Conservation (phyloP, 352 stramenopile species). For the Globisporangium carolinianum region DNA sequence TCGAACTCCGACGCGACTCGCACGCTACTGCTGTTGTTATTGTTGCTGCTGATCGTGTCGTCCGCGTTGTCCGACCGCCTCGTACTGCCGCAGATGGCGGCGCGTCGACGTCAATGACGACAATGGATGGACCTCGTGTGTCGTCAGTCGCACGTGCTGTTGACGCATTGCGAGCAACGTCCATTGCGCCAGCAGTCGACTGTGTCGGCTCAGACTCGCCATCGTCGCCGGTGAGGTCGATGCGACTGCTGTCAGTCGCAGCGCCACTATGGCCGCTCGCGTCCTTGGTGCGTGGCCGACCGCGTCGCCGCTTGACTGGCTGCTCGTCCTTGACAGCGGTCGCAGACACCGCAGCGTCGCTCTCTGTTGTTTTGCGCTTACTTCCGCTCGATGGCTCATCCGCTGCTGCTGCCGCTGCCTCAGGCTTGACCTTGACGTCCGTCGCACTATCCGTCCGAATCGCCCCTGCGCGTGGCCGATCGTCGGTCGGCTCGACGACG, state of each 20-base stretch:
- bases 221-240: conserved; percentile 22
- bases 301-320: conserved; percentile 20
- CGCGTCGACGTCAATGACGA: not conserved
- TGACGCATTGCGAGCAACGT: not conserved
- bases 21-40: not conserved
- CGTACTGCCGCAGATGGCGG: not conserved
- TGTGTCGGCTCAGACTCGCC: not conserved
- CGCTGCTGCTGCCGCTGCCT: not conserved
- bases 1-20: too few species aligned
- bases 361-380: conserved; percentile 25
- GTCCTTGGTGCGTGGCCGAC: conserved; percentile 6
- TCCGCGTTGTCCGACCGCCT: not conserved
- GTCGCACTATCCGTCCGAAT: not conserved
- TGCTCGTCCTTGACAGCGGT: conserved; percentile 18
- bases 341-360: not conserved
- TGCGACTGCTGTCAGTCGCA: conserved; percentile 3
- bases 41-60: not conserved
- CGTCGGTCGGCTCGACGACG: not conserved
- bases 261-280: not conserved
- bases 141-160: not conserved
- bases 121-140: not conserved
- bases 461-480: not conserved
- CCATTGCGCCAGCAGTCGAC: not conserved
- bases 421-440: not conserved
- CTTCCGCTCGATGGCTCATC: conserved; percentile 19